phyloP scores from a whole-genome alignment of 2,329 filamentous ascomycete genomes.

The Gnomoniopsis smithogilvyi region DNA sequence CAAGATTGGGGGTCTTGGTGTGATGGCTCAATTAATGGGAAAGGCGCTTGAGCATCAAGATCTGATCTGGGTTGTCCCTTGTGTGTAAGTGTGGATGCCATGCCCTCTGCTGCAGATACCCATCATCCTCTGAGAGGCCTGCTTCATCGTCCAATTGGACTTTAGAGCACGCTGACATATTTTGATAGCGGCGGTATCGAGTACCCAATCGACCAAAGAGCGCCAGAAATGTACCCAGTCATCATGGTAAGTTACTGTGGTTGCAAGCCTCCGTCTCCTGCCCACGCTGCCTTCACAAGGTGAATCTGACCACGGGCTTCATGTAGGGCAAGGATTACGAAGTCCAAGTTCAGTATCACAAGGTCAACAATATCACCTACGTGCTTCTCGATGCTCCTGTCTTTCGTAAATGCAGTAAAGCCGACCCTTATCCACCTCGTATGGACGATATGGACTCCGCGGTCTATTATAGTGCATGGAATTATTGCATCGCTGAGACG shows the following conservation, averaged over 20 bases:
- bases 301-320: background rate
- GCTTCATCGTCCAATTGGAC: too few relatives aligned
- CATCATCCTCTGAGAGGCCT: too few relatives aligned
- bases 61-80: slow-evolving; percentile 62
- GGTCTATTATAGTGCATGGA: slow-evolving; percentile 68
- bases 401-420: slow-evolving; percentile 59
- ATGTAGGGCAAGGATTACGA: slow-evolving; percentile 44
- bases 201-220: slow-evolving; percentile 51
- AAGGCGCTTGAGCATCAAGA: slow-evolving; percentile 63
- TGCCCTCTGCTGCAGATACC: background rate
- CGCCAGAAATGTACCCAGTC: slow-evolving; percentile 56
- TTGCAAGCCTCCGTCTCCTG: background rate
- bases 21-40: slow-evolving; percentile 70
- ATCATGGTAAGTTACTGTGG: slow-evolving; percentile 56
- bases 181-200: slow-evolving; percentile 43
- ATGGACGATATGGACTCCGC: slow-evolving; percentile 66
- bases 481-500: slow-evolving; percentile 61
- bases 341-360: slow-evolving; percentile 62
- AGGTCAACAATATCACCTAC: slow-evolving; percentile 63
- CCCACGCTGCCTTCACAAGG: background rate
- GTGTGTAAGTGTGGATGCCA: slow-evolving; percentile 38
- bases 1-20: slow-evolving; percentile 68
- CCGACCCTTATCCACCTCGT: slow-evolving; percentile 61
- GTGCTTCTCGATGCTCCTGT: slow-evolving; percentile 65
- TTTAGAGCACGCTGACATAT: background rate